Percentiles rank a stretch among this genome's conserved stretches.
Conservation (phyloP, 1,284 basidiomycete genomes). For the Marasmius fiardii region DNA sequence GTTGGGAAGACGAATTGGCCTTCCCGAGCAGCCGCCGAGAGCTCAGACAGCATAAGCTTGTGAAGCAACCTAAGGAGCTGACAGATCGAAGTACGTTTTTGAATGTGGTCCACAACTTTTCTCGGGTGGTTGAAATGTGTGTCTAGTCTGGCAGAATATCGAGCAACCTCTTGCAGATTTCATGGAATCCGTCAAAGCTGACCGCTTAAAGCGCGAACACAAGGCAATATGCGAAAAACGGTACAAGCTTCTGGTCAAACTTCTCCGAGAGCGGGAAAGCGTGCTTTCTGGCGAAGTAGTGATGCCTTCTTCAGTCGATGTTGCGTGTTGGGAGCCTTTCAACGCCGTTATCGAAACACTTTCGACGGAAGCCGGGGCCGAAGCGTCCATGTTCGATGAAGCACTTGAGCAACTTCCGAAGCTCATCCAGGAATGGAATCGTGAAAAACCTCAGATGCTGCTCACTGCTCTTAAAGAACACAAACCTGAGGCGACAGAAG, state of each 20-base stretch:
- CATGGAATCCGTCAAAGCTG: not conserved
- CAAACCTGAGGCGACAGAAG: not conserved
- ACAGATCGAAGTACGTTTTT: not conserved
- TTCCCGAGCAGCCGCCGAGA: not conserved
- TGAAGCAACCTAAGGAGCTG: not conserved
- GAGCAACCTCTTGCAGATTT: not conserved
- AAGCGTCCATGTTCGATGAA: not conserved
- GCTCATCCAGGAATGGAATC: not conserved
- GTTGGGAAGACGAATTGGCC: not conserved
- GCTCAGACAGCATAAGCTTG: not conserved
- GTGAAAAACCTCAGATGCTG: not conserved
- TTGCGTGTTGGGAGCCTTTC: not conserved
- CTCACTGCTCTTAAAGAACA: not conserved
- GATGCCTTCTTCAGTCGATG: not conserved
- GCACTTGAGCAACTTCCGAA: not conserved
- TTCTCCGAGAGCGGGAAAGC: not conserved
- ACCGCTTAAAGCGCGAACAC: not conserved
- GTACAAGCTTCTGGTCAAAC: not conserved
- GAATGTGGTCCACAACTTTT: no score
- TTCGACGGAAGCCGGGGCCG: not conserved
- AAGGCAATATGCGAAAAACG: not conserved
- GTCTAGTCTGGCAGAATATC: not conserved
- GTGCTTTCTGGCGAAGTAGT: not conserved
- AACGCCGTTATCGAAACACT: not conserved
- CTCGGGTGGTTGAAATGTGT: not conserved